Evolutionary conservation across 2,329 filamentous ascomycete genomes (phyloP).

Genomic region (Aspergillus latus): DNA sequence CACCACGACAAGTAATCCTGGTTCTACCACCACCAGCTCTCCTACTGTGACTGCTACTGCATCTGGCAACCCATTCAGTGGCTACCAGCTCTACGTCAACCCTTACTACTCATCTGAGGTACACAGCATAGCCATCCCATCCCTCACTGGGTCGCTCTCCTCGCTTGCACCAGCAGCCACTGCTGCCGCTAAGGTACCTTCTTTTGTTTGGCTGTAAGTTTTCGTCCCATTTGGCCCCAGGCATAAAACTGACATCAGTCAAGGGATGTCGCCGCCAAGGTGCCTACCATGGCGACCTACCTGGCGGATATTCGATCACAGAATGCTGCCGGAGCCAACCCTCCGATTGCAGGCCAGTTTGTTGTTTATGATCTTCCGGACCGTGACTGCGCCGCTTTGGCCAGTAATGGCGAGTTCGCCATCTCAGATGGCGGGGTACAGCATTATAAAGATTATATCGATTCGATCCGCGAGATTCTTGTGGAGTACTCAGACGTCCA

Average conservation of each 20-base stretch:
- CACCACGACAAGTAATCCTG: background rate
- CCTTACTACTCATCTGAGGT: slow-evolving; percentile 56
- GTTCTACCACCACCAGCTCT: slow-evolving; percentile 6
- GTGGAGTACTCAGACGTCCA: slow-evolving; percentile 54
- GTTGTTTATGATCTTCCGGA: slow-evolving; percentile 66
- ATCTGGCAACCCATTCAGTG: slow-evolving; percentile 54
- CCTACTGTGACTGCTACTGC: slow-evolving; percentile 19
- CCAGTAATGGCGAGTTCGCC: slow-evolving; percentile 62
- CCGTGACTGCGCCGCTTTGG: slow-evolving; percentile 62
- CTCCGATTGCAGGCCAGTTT: slow-evolving; percentile 51
- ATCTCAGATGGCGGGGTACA: slow-evolving; percentile 54
- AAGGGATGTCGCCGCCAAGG: slow-evolving; percentile 51
- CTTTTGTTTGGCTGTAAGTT: slow-evolving; percentile 54
- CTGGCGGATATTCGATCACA: slow-evolving; percentile 48
- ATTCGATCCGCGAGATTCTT: slow-evolving; percentile 55
- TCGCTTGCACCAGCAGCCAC: slow-evolving; percentile 44
- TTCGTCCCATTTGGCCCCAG: background rate
- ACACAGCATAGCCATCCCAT: slow-evolving; percentile 59
- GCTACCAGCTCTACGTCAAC: slow-evolving; percentile 53
- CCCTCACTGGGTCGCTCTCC: slow-evolving; percentile 57
- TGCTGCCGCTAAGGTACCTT: slow-evolving; percentile 50
- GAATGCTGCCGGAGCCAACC: slow-evolving; percentile 51
- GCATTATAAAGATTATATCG: slow-evolving; percentile 56
- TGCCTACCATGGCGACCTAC: slow-evolving; percentile 50
- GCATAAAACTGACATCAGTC: background rate